Evolutionary conservation across 345 rosid genomes (phyloP).

Genomic region (Moringa oleifera): DNA sequence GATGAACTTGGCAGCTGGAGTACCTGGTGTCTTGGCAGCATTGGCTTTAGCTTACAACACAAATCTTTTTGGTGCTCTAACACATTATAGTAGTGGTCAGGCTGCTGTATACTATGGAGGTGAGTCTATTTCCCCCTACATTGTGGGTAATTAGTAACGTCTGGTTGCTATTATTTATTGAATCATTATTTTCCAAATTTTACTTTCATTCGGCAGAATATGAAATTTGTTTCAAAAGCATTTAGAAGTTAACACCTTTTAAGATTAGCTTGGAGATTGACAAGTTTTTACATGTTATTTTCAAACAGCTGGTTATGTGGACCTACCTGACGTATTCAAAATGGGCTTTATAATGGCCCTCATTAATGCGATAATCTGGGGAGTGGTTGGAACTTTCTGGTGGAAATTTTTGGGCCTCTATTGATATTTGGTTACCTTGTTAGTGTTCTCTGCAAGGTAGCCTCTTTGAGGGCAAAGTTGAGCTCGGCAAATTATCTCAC

Average conservation of each 20-base stretch:
- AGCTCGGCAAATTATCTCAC: background rate
- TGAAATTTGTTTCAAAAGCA: background rate
- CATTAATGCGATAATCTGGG: slow-evolving; percentile 75
- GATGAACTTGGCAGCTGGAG: slow-evolving; percentile 90
- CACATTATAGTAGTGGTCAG: slow-evolving; percentile 99
- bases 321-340: slow-evolving; percentile 82
- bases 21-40: slow-evolving; percentile 72
- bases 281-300: background rate
- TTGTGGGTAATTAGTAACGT: background rate
- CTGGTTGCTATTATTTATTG: background rate
- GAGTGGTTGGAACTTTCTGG: slow-evolving; percentile 81
- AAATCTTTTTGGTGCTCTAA: slow-evolving; percentile 86
- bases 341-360: slow-evolving; percentile 77
- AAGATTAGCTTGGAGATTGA: slow-evolving; percentile 7
- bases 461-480: background rate
- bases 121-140: slow-evolving; percentile 8
- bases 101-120: slow-evolving; percentile 99
- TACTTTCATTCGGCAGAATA: background rate
- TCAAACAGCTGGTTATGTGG: slow-evolving; percentile 80
- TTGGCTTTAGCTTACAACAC: slow-evolving; percentile 87
- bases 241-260: background rate
- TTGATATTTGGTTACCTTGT: slow-evolving; percentile 21
- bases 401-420: slow-evolving; percentile 98
- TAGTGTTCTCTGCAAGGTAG: background rate
- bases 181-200: no score